These are phyloP conservation scores for Rhizoclosmatium sp. DNA, from an alignment of 192 early-diverging fungal species.

Conservation along the genomic window DNA sequence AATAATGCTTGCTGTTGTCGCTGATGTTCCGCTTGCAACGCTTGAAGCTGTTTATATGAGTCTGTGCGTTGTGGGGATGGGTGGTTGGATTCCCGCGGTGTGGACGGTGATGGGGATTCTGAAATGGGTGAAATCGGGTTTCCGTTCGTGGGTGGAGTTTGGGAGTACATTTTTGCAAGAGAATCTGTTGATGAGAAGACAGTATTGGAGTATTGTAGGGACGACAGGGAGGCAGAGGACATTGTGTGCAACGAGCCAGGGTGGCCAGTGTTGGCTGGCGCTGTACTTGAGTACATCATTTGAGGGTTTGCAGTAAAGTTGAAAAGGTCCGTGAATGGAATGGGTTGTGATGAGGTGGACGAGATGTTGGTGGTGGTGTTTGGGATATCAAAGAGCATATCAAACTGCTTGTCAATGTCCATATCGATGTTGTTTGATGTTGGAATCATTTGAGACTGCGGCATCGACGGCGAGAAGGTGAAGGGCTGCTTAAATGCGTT, in stretches of 20 bases:
- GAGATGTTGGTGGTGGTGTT: not conserved
- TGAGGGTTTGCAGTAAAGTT: not conserved
- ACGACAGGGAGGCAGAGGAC: not conserved
- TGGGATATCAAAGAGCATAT: not conserved
- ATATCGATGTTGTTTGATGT: not conserved
- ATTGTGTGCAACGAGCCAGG: not conserved
- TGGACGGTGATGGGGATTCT: not conserved
- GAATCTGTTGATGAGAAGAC: constrained; percentile 6
- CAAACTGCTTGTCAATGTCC: not conserved
- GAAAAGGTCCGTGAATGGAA: not conserved
- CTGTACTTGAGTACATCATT: not conserved
- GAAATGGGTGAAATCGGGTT: not conserved
- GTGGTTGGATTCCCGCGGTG: not conserved
- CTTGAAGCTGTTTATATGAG: not conserved
- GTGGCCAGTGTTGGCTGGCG: not conserved
- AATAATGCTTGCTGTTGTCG: not conserved
- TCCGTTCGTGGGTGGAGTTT: constrained; percentile 1
- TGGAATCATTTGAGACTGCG: not conserved
- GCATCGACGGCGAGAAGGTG: not conserved
- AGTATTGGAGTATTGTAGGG: constrained; percentile 18
- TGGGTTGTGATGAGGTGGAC: not conserved
- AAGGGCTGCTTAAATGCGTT: not conserved
- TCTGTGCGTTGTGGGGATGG: not conserved
- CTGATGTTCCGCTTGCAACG: not conserved
- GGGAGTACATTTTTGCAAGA: constrained; percentile 13